Percentiles rank a stretch among this genome's conserved stretches.
phyloP scores from a whole-genome alignment of 2,329 filamentous ascomycete species.

The Ophiocordyceps sinensis region DNA sequence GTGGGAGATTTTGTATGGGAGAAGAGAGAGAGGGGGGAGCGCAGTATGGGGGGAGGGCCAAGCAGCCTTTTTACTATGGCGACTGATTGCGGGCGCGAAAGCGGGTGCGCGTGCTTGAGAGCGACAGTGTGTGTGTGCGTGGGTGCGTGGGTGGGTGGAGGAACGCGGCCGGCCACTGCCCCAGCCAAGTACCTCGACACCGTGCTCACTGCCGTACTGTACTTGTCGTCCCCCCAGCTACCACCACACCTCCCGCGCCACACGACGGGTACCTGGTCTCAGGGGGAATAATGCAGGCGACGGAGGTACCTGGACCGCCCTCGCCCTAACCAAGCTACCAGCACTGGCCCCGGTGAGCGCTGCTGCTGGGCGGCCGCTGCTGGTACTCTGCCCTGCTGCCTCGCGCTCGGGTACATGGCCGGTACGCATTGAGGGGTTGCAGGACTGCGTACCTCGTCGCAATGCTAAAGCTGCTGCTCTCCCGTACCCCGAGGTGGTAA shows the following conservation, averaged over 20 bases:
- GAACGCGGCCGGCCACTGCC: slow-evolving; percentile 12
- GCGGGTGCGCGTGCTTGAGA: slow-evolving; percentile 6
- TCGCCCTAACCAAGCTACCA: background rate
- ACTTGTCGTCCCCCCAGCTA: background rate
- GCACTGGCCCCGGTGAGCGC: background rate
- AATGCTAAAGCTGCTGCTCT: background rate
- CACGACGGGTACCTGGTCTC: background rate
- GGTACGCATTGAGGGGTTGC: background rate
- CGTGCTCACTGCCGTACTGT: background rate
- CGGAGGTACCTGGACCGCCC: background rate
- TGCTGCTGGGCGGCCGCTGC: background rate
- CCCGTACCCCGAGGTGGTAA: background rate
- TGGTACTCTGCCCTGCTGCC: background rate
- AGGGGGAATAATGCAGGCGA: background rate
- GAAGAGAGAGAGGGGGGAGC: slow-evolving; percentile 29
- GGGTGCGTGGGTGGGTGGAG: slow-evolving; percentile 12
- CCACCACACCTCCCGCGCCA: background rate
- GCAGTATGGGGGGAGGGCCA: slow-evolving; percentile 38
- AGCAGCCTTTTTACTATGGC: slow-evolving; percentile 51
- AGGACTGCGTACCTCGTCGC: background rate
- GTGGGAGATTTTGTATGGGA: slow-evolving; percentile 48
- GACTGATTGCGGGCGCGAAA: slow-evolving; percentile 40
- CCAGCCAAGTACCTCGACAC: slow-evolving; percentile 1
- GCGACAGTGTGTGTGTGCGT: slow-evolving; percentile 14
- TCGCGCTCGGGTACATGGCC: background rate